Evolutionary conservation across 352 stramenopile genomes (phyloP), one percentile per base, ranked within the genome.

Genomic region (Nothophytophthora sp.): DNA sequence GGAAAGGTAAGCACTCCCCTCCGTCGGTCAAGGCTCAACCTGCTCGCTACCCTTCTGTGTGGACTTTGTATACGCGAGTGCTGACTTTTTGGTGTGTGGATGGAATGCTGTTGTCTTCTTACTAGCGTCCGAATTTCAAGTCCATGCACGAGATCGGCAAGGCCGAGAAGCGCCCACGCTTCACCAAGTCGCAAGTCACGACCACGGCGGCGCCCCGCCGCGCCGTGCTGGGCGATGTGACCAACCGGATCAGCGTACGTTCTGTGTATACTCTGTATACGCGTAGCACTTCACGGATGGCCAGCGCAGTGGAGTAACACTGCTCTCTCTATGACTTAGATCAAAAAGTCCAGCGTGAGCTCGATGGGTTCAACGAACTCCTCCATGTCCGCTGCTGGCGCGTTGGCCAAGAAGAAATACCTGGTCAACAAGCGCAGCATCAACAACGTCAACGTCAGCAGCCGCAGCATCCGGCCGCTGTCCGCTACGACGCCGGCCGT

Each of bases 231-330:
- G 69, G 79, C 5, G 78, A 92, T 59, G 73, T 80, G 39, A 91
- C 80, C 38, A 90, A 92, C 65, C 80, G 83, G 40, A 74, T 90
- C 18, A 83, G 74, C 38, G 73, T 90, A 76, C 51, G 70, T 67
- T 6, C 20, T 55, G 4, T 37, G 38, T 24, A 2, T 7, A 67
- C 65, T 6, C 20, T 55, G 4, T 37, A 35, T 24, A 2, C 3
- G 3, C 5, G n/a, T 19, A 16, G 13, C 4, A 18, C 4, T 40
- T 18, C 4, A 27, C 12, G 4, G 35, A 43, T n/a, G n/a, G 18
- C n/a, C 22, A 40, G 16, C 22, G 15, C 24, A 36, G 29, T 23
- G 16, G 30, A 38, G 35, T 63, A n/a, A 63, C 35, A 22, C 34
- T 44, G 11, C 16, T 20, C 6, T 50, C 7, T 63, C 10, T 50